Conservation (phyloP, 2,329 filamentous ascomycete genomes). For the Tolypocladium inflatum region DNA sequence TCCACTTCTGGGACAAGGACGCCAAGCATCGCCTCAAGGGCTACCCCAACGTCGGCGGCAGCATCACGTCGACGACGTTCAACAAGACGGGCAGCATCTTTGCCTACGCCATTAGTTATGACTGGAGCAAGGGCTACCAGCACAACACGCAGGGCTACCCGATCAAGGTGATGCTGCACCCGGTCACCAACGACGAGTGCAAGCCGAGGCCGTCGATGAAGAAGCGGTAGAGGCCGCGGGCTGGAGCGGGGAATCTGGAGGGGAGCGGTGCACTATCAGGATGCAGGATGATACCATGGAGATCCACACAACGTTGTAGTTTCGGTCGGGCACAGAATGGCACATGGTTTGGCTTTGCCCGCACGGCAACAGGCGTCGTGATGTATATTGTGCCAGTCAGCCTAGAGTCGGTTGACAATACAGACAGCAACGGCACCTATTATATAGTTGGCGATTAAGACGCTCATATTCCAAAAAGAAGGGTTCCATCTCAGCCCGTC, state of each 20-base stretch:
- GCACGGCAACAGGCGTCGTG: neutral
- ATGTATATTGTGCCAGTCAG: neutral
- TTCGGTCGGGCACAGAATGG: neutral
- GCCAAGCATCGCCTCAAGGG: conserved; percentile 85
- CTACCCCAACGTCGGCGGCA: conserved; percentile 74
- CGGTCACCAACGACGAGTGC: conserved; percentile 54
- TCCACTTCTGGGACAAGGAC: conserved; percentile 94
- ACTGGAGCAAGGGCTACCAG: conserved; percentile 96
- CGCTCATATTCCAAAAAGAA: neutral
- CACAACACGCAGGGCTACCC: conserved; percentile 66
- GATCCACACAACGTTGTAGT: neutral
- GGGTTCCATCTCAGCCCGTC: neutral
- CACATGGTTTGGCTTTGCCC: neutral
- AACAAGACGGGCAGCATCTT: conserved; percentile 77
- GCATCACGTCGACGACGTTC: conserved; percentile 88
- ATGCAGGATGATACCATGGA: neutral
- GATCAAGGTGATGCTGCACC: conserved; percentile 79
- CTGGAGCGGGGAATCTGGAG: neutral
- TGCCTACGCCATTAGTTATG: conserved; percentile 86
- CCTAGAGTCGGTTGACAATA: neutral
- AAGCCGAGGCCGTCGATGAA: conserved; percentile 51
- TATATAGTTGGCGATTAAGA: neutral
- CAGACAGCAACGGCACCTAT: neutral
- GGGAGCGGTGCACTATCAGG: neutral
- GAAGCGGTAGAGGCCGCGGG: conserved; percentile 38